Evolutionary conservation across 1,284 basidiomycete species (phyloP), one percentile per base, ranked within the genome.

Genomic region (Wallemia mellicola): DNA sequence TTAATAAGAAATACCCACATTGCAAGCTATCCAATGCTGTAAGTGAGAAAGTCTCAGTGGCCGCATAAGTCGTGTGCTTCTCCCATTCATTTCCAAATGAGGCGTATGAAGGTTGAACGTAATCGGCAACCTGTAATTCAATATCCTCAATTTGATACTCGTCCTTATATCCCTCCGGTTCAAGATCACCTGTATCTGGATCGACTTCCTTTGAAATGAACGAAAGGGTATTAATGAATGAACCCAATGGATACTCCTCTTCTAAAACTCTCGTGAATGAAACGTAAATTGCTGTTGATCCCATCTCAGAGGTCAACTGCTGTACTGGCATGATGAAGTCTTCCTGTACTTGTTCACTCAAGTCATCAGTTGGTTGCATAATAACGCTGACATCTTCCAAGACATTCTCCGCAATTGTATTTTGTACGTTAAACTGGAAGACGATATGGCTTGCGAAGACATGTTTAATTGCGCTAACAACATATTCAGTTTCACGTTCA

Each of bases 131-230:
- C 60, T 82, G 81, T 58, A 99, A 74, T 68, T 96, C 94, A 60
- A 95, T 79, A 64, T 96, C 94, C 71, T 96, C 92, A 54, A 95
- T 76, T 70, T 89, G 85, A 72, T 99, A 99, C 71, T 98, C 92
- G 73, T 98, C 94, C 68, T 89, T 85, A 71, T 98, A 99, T 5
- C 94, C 94, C 64, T 96, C 91, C 65, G 86, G 87, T 70, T 99
- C 94, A 15, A 94, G 92, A 69, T 89, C 83, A 59, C 91, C 91
- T n/a, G 84, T 92, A 26, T 82, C 75, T 17, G 94, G 94, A 70
- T 99, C 94, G 19, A 98, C 79, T 69, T 99, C 94, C 72, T 98
- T 98, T 72, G 86, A 91, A 65, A 92, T 75, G 68, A 96, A 99
- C 70, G 88, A 89, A 70, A 99, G 80, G n/a, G 82, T 80, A 68